Conservation (phyloP, 306 rosid genomes). For the Cotoneaster glaucophyllus region DNA sequence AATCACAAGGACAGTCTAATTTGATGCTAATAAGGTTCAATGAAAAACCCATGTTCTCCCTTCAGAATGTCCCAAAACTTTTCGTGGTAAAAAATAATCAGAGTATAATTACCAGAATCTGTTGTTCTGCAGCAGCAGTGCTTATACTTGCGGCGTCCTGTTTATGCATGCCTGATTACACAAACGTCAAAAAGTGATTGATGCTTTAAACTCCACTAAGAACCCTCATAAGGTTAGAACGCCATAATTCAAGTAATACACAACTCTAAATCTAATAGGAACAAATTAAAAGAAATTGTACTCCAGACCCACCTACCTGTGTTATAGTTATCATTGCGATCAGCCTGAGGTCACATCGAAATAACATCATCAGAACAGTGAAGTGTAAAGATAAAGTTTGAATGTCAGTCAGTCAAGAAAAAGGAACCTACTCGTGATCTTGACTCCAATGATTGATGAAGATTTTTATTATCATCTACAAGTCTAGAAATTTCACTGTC, state of each 20-base stretch:
- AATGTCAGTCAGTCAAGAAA: background rate
- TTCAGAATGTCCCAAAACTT: background rate
- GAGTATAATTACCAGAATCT: conserved; percentile 66
- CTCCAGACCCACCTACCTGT: conserved; percentile 49
- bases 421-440: conserved; percentile 48
- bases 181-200: conserved; percentile 25
- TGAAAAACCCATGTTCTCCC: background rate
- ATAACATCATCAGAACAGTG: background rate
- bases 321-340: conserved; percentile 38
- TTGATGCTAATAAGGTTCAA: background rate
- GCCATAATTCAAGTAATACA: background rate
- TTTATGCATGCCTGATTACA: conserved; percentile 54
- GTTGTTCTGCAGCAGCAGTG: conserved; percentile 76
- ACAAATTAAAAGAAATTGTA: conserved; percentile 8
- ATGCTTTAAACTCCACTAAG: conserved; percentile 13
- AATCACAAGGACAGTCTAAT: background rate
- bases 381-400: conserved; percentile 8
- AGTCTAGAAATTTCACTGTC: conserved; percentile 83
- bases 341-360: conserved; percentile 47
- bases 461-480: conserved; percentile 66
- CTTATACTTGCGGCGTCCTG: conserved; percentile 52
- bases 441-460: conserved; percentile 68
- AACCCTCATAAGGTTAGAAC: background rate
- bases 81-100: background rate
- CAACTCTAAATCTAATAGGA: conserved; percentile 3